These are phyloP conservation scores for Litsea cubeba DNA, from an alignment of 164 flowering plant genomes.

Conservation along the genomic window DNA sequence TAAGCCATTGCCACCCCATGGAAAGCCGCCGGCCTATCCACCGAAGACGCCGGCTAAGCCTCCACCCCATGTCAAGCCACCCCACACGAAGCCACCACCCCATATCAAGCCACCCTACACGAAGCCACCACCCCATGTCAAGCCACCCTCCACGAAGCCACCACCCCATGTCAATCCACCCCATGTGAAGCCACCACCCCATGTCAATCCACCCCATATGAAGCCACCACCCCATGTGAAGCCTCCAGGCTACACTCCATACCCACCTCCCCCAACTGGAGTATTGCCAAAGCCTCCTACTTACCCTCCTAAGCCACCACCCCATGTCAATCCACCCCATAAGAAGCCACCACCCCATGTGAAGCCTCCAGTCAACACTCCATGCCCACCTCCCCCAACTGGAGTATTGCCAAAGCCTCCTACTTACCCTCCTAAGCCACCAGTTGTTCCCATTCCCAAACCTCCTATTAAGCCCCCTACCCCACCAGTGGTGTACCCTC, in stretches of 20 bases:
- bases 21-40: neutral
- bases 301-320: neutral
- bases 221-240: slow-evolving; percentile 2
- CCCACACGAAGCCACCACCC: slow-evolving; percentile 7
- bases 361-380: slow-evolving; percentile 4
- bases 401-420: slow-evolving; percentile 1
- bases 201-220: slow-evolving; percentile 1
- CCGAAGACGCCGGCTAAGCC: slow-evolving; percentile 1
- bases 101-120: neutral
- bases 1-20: slow-evolving; percentile 10
- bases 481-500: neutral
- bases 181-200: slow-evolving; percentile 7
- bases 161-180: slow-evolving; percentile 3
- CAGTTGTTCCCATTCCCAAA: neutral
- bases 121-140: slow-evolving; percentile 8
- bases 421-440: neutral
- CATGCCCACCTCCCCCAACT: slow-evolving; percentile 12
- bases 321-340: slow-evolving; percentile 1
- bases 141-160: slow-evolving; percentile 5
- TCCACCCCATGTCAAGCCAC: slow-evolving; percentile 10
- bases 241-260: slow-evolving; percentile 3
- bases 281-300: slow-evolving; percentile 1
- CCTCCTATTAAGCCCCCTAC: neutral
- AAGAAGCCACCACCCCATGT: slow-evolving; percentile 10
- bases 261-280: slow-evolving; percentile 12